Evolutionary conservation across 306 rosid genomes (phyloP).

Genomic region (Vachellia pachyceras): DNA sequence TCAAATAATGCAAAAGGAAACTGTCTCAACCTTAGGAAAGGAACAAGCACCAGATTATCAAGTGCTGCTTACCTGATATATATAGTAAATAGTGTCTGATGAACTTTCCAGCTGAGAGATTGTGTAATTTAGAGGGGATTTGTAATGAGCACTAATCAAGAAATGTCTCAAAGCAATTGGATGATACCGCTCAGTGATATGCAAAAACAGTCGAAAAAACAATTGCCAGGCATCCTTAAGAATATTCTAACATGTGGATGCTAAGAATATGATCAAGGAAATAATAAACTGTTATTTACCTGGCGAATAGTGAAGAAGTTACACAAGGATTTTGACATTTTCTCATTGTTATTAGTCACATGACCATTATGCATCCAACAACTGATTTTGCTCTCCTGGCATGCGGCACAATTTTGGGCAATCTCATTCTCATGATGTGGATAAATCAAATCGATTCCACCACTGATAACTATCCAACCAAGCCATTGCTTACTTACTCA

Average conservation of each 20-base stretch:
- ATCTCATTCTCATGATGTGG: constrained; percentile 99
- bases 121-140: constrained; percentile 82
- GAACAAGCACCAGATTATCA: constrained; percentile 20
- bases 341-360: constrained; percentile 87
- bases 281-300: constrained; percentile 50
- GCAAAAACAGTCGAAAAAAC: constrained; percentile 35
- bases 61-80: constrained; percentile 68
- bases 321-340: constrained; percentile 94
- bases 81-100: constrained; percentile 84
- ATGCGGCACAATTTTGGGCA: constrained; percentile 94
- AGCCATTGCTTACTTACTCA: no score
- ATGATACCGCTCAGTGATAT: constrained; percentile 82
- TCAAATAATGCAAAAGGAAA: neutral
- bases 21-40: constrained; percentile 24
- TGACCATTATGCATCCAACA: constrained; percentile 99
- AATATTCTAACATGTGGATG: constrained; percentile 35
- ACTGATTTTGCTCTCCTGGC: constrained; percentile 67
- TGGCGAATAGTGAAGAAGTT: constrained; percentile 97
- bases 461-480: no score
- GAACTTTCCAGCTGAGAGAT: constrained; percentile 75
- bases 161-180: constrained; percentile 91
- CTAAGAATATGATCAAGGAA: constrained; percentile 1
- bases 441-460: constrained; percentile 95
- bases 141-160: constrained; percentile 81
- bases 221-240: constrained; percentile 25